Base-by-base conservation (phyloP, 331 rosid species). In the Phaseolus coccineus region DNA sequence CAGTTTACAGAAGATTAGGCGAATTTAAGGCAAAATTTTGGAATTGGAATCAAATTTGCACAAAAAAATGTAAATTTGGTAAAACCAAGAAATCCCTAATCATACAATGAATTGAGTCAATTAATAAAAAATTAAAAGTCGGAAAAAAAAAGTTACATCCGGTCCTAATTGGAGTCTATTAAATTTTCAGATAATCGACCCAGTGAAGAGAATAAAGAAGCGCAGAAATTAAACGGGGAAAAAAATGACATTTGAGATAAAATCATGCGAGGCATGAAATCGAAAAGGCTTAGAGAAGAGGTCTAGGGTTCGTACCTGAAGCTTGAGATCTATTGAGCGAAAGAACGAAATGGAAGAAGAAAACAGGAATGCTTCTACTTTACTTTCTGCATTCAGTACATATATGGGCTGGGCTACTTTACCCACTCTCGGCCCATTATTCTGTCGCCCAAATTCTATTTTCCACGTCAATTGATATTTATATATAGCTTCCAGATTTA, bases 261-360 rank as follows among this genome's bases (percentile, higher is more conserved):
- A 37, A 10, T 13, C 14, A 8, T 2, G 44, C 11, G 31, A 56
- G 61, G 30, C 31, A 40, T 3, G 31, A 61, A 76, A 59, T 58
- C 28, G 35, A 39, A 25, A 28, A 44, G n/a, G 2, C 33, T 6
- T 6, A 55, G 3, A 69, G 22, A 68, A 68, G 56, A 10, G 77
- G 73, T 80, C 55, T 83, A 77, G 83, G 83, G 83, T 72, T 78
- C 31, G 51, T 83, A 83, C 86, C 86, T 82, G 85, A 82, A 63
- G 63, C 30, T 64, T 24, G 46, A 77, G 85, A 82, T 82, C 82
- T 40, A 5, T 39, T n/a, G 61, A 10, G 56, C 11, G 70, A 76
- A 27, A 35, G 3, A 37, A 15, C 22, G 28, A 73, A 64, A 53
- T 56, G 80, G 47, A 64, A 46, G 70, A 15, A 28, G 69, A 11